phyloP scores from a whole-genome alignment of 2,329 filamentous ascomycete genomes.

The Drechslerella stenobrocha region DNA sequence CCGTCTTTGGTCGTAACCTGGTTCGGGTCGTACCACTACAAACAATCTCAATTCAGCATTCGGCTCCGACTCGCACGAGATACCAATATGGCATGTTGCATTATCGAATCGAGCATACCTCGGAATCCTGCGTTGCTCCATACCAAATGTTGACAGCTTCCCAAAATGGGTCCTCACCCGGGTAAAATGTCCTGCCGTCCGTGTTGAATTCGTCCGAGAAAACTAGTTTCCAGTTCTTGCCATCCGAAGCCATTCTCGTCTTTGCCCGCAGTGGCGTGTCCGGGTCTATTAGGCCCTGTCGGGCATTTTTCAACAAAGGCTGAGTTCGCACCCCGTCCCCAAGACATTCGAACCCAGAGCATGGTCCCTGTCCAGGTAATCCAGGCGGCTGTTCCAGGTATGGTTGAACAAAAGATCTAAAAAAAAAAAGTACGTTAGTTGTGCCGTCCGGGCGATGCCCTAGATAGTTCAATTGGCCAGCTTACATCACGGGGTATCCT shows the following conservation, averaged over 20 bases:
- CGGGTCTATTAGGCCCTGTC: constrained; percentile 67
- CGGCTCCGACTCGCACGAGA: constrained; percentile 5
- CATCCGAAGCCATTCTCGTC: constrained; percentile 63
- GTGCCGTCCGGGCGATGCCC: background rate
- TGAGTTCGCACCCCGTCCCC: constrained; percentile 57
- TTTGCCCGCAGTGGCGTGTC: constrained; percentile 66
- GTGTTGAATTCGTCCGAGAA: constrained; percentile 74
- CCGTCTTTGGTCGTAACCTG: constrained; percentile 67
- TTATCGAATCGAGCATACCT: constrained; percentile 22
- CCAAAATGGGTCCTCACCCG: constrained; percentile 70
- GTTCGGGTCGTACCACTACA: constrained; percentile 69
- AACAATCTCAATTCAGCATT: background rate
- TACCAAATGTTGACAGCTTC: constrained; percentile 57
- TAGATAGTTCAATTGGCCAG: constrained; percentile 34
- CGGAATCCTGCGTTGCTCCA: constrained; percentile 59
- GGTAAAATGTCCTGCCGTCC: constrained; percentile 70
- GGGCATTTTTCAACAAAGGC: constrained; percentile 62
- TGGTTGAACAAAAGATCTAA: constrained; percentile 38
- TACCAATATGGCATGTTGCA: background rate
- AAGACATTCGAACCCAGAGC: constrained; percentile 60
- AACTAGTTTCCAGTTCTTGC: constrained; percentile 66
- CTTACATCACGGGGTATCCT: constrained; percentile 70
- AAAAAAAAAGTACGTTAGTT: constrained; percentile 10
- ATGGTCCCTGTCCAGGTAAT: constrained; percentile 54
- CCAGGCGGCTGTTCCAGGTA: constrained; percentile 14